Base-by-base conservation (phyloP, 768 basidiomycete species). In the Wakefieldia striispora region DNA sequence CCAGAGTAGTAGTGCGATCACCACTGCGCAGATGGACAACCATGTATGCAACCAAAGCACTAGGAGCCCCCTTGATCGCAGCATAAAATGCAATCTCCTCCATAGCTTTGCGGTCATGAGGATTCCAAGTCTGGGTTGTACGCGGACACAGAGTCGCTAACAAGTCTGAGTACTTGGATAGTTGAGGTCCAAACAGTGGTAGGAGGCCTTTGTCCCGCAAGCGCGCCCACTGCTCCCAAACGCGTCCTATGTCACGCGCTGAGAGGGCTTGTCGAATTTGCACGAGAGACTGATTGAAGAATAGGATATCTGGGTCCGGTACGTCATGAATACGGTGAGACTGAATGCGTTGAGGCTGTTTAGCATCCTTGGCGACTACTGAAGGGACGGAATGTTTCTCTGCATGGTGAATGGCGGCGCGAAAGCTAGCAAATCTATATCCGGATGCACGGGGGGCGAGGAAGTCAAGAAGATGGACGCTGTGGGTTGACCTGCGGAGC, bases 31-130 rank as follows among this genome's bases (percentile, higher is more conserved):
- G 60, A 54, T 78, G 68, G 33, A 65, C 59, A 38, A 72, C 55
- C 77, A 88, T 74, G 53, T 75, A 72, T 19, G 75, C 72, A 44
- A 69, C 69, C 40, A 88, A 66, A 4, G 79, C 79, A 11, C 74
- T 72, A 13, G 74, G 68, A 9, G 72, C 72, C 26, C 77, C 71
- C 24, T 61, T 64, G 11, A 60, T 70, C 0, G 84, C 81, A 7
- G 77, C 69, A 33, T 70, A 60, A 19, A 86, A 43, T 6, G 81
- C 79, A 41, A 87, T 75, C 45, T 75, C 69, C 53, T 77, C 71
- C 5, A 77, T 62, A 3, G 63, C 54, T 19, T 58, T 58, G 51
- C 57, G 62, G 19, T 72, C 57, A 19, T 51, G 46, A 11, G 65
- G 57, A 33, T 68, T 59, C 64, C 71, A 67, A 14, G 44, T 33